phyloP scores from a whole-genome alignment of 257 asterid genomes.

The Nicotiana obtusifolia region DNA sequence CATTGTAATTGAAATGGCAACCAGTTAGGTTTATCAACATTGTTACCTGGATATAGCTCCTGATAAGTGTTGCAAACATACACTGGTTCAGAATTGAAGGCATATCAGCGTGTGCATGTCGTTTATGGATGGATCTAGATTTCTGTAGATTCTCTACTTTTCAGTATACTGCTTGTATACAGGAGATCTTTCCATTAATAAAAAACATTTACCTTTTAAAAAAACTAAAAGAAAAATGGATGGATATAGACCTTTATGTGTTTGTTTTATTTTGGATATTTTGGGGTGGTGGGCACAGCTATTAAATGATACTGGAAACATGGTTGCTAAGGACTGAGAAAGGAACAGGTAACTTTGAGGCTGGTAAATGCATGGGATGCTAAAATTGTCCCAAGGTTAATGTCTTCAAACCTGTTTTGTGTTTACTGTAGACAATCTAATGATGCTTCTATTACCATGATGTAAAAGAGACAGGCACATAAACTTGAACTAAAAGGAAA shows the following conservation, averaged over 20 bases:
- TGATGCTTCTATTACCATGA: not conserved
- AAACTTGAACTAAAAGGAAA: not conserved
- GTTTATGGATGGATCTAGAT: not conserved
- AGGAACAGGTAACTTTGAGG: not conserved
- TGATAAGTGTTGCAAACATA: not conserved
- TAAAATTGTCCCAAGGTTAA: not conserved
- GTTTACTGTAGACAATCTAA: not conserved
- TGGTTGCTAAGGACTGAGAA: constrained; percentile 5
- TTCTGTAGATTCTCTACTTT: not conserved
- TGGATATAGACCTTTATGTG: not conserved
- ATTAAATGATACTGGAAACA: not conserved
- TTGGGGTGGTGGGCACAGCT: not conserved
- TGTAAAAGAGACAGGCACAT: not conserved
- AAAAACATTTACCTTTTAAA: too few relatives aligned
- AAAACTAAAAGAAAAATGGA: not conserved
- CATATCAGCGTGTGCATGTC: not conserved
- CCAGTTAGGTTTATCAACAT: not conserved
- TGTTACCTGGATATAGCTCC: not conserved
- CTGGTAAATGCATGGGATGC: not conserved
- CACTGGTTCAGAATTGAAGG: not conserved
- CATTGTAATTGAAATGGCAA: not conserved
- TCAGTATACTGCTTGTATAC: too few relatives aligned
- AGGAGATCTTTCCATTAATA: too few relatives aligned
- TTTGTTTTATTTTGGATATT: not conserved
- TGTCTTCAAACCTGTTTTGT: not conserved